A percentile compares a stretch with the other conserved stretches of the same genome.
Conservation (phyloP, 2,329 filamentous ascomycete genomes). For the Xylariaceae sp. region DNA sequence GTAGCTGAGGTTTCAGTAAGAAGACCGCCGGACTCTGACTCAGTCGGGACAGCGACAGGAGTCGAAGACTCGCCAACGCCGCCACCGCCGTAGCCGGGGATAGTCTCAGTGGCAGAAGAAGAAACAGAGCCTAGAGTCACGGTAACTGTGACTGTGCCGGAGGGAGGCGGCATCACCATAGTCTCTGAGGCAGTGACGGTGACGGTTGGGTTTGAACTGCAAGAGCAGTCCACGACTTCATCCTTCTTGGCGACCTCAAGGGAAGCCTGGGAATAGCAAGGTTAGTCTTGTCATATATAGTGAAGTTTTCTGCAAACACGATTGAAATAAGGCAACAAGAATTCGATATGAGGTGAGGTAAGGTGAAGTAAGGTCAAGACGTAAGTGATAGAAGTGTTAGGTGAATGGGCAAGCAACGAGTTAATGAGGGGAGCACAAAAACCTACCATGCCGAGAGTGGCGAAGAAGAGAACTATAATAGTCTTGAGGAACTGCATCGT, state of each 20-base stretch:
- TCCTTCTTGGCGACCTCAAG: conserved; percentile 27
- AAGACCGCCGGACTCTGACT: conserved; percentile 15
- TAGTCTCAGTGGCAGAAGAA: conserved; percentile 15
- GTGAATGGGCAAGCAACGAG: background rate
- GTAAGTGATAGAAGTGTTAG: conserved; percentile 2
- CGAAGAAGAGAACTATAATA: conserved; percentile 34
- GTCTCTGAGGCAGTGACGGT: conserved; percentile 32
- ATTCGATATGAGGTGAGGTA: background rate
- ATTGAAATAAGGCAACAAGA: background rate
- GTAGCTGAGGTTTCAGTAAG: conserved; percentile 24
- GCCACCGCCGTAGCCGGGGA: conserved; percentile 25
- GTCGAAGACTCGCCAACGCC: conserved; percentile 11
- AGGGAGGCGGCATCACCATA: background rate
- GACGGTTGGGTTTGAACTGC: conserved; percentile 26
- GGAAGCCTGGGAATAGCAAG: conserved; percentile 26
- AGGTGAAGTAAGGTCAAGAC: background rate
- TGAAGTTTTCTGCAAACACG: background rate
- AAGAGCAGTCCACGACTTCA: conserved; percentile 31
- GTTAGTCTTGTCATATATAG: background rate
- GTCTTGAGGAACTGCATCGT: conserved; percentile 41
- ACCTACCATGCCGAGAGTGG: conserved; percentile 40
- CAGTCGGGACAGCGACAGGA: conserved; percentile 2
- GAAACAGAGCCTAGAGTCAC: conserved; percentile 14
- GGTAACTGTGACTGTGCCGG: conserved; percentile 25
- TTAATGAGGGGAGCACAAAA: background rate